A percentile compares a stretch with the other conserved stretches of the same genome.
Conservation (phyloP, 1,284 basidiomycete species). For the Tylopilus orsonianus region DNA sequence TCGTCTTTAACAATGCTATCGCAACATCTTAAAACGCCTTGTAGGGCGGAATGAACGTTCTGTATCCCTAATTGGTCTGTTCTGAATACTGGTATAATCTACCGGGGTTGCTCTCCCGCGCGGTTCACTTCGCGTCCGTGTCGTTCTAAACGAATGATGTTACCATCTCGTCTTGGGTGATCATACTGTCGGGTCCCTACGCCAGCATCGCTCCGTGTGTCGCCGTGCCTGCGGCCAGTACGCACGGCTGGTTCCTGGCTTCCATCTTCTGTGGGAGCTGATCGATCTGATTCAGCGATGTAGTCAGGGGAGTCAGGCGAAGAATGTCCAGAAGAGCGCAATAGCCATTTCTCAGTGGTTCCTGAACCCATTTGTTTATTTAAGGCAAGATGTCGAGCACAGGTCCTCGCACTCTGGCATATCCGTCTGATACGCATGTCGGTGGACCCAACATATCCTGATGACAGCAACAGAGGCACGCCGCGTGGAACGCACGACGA, state of each 20-base stretch:
- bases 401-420: no score
- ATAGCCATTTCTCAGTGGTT: no score
- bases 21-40: no score
- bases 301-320: not conserved
- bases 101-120: not conserved
- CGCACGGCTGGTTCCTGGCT: not conserved
- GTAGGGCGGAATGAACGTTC: no score
- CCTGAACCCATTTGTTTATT: no score
- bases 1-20: not conserved
- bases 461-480: not conserved
- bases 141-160: no score
- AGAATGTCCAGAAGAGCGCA: no score
- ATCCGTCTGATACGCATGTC: not conserved
- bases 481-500: not conserved
- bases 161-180: not conserved
- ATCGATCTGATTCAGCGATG: not conserved
- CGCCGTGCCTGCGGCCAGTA: slow-evolving; percentile 1
- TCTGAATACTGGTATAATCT: not conserved
- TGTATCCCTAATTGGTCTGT: no score
- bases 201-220: slow-evolving; percentile 3
- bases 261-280: not conserved
- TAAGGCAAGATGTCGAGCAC: no score
- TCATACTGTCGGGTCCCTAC: not conserved
- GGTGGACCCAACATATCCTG: no score
- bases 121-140: not conserved